Conservation (phyloP, 192 early-diverging fungal genomes). For the Backusella luteola region DNA sequence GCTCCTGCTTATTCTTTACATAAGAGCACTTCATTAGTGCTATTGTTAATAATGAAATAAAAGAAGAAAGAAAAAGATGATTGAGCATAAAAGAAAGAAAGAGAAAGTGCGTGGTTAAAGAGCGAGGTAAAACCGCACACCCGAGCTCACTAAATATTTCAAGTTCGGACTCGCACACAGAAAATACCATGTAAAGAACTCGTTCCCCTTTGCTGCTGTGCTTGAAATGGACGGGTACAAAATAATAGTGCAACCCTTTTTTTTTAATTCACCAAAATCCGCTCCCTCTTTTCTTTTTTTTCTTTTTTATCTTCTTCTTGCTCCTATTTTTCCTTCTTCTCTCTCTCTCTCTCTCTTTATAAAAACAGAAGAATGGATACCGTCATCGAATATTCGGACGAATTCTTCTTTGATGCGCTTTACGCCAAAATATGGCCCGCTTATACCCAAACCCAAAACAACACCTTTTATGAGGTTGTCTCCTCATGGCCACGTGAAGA, state of each 20-base stretch:
- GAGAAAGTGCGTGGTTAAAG: neutral
- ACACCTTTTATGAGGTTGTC: constrained; percentile 32
- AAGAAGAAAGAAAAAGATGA: no score
- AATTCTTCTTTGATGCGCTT: constrained; percentile 59
- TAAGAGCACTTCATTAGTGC: no score
- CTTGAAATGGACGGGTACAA: neutral
- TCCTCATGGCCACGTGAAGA: constrained; percentile 56
- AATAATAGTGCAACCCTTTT: neutral
- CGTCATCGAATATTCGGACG: constrained; percentile 60
- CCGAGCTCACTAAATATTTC: neutral
- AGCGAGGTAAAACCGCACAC: neutral
- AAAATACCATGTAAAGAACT: neutral
- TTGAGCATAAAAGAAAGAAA: neutral
- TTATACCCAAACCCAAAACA: constrained; percentile 36
- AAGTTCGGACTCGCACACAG: neutral
- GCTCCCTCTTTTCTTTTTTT: neutral
- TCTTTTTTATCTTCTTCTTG: neutral
- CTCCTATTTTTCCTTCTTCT: neutral
- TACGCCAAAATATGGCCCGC: constrained; percentile 40
- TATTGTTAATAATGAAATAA: no score
- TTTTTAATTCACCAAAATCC: neutral
- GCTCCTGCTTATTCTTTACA: no score
- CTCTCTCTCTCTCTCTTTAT: neutral
- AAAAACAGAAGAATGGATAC: constrained; percentile 54
- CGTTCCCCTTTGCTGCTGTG: neutral